A percentile compares a stretch with the other conserved stretches of the same genome.
Evolutionary conservation across 1,284 basidiomycete species (phyloP).

Genomic region (Cryptococcus sp.): DNA sequence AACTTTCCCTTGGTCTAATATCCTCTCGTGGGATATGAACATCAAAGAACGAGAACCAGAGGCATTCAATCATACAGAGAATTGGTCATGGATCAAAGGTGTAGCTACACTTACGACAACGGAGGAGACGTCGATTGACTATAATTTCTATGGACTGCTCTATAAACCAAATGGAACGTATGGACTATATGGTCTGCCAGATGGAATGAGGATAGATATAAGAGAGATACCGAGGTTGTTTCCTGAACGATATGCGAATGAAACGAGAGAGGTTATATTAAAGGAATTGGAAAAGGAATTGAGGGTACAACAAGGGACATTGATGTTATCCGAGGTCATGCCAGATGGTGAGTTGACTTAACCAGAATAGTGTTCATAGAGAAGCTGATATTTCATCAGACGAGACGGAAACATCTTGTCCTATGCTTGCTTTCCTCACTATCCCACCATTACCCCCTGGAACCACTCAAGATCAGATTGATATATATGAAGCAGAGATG

Average conservation of each 20-base stretch:
- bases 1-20: conserved; percentile 32
- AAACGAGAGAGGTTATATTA: conserved; percentile 60
- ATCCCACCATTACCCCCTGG: conserved; percentile 36
- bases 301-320: conserved; percentile 21
- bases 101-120: conserved; percentile 17
- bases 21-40: conserved; percentile 37
- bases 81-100: conserved; percentile 40
- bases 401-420: conserved; percentile 25
- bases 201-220: conserved; percentile 50
- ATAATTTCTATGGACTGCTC: conserved; percentile 60
- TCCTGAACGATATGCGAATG: conserved; percentile 55
- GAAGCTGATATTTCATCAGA: background rate
- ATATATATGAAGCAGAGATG: conserved; percentile 36
- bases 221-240: conserved; percentile 61
- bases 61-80: background rate
- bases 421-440: conserved; percentile 38
- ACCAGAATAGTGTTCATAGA: background rate
- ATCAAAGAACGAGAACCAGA: conserved; percentile 33
- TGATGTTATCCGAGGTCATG: conserved; percentile 28
- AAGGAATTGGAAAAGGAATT: conserved; percentile 56
- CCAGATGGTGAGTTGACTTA: conserved; percentile 28
- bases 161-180: conserved; percentile 70
- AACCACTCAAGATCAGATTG: conserved; percentile 18
- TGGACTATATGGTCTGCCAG: conserved; percentile 65
- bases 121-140: conserved; percentile 23